These are phyloP conservation scores for Rhynchosporium graminicola DNA, from an alignment of 2,329 filamentous ascomycete species.

Conservation along the genomic window DNA sequence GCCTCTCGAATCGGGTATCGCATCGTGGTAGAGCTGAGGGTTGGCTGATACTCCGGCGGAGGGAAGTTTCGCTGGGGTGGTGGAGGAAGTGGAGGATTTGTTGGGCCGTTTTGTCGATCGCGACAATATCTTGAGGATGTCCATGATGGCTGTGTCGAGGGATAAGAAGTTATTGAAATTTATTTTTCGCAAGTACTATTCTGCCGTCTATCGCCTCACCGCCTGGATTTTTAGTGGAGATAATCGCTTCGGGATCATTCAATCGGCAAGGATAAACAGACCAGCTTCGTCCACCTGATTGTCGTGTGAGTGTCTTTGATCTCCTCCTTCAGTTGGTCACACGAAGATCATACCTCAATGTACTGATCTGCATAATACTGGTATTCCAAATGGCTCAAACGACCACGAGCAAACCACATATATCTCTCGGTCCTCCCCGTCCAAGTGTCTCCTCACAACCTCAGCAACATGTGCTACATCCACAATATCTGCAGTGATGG, in stretches of 20 bases:
- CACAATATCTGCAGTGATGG: not conserved
- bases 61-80: conserved; percentile 52
- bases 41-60: conserved; percentile 65
- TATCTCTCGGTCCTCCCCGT: conserved; percentile 5
- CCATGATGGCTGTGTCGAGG: conserved; percentile 40
- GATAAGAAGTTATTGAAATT: not conserved
- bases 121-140: conserved; percentile 72
- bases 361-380: not conserved
- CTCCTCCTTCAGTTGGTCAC: too few species aligned
- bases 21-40: conserved; percentile 69
- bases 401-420: conserved; percentile 10
- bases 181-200: not conserved
- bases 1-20: conserved; percentile 45
- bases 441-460: conserved; percentile 6
- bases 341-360: too few species aligned
- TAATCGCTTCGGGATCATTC: not conserved
- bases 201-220: conserved; percentile 2
- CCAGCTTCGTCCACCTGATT: not conserved
- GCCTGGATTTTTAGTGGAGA: conserved; percentile 6
- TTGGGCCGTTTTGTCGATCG: conserved; percentile 61
- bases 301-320: too few species aligned
- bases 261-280: not conserved
- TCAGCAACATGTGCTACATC: conserved; percentile 7
- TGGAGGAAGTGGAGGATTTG: conserved; percentile 40
- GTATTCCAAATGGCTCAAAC: conserved; percentile 8